phyloP scores from a whole-genome alignment of 2,329 filamentous ascomycete genomes.

The Zasmidium angulare region DNA sequence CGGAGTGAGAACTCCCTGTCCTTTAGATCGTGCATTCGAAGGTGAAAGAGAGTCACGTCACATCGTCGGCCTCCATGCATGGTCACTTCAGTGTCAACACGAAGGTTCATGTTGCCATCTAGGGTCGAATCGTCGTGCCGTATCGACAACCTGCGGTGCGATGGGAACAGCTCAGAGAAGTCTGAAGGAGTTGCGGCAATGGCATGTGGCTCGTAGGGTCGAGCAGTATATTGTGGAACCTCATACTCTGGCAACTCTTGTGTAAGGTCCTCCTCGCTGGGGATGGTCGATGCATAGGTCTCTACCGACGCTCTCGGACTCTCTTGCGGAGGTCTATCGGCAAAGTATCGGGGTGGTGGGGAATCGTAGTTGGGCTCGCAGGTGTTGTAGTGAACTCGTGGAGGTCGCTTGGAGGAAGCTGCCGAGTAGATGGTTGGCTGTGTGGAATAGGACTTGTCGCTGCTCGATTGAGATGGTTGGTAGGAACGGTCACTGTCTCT shows the following conservation, averaged over 20 bases:
- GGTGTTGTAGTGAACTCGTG: constrained; percentile 29
- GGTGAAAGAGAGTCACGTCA: constrained; percentile 80
- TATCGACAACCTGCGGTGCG: constrained; percentile 74
- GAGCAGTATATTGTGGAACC: constrained; percentile 61
- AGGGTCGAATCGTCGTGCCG: constrained; percentile 85
- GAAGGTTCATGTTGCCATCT: constrained; percentile 96
- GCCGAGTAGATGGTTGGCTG: constrained; percentile 28
- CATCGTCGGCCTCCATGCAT: constrained; percentile 54
- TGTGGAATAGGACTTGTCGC: constrained; percentile 31
- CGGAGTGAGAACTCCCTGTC: constrained; percentile 86
- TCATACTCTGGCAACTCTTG: constrained; percentile 53
- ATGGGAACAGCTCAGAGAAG: constrained; percentile 85
- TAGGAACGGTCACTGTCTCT: constrained; percentile 22
- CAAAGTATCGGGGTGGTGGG: constrained; percentile 22
- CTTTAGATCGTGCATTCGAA: constrained; percentile 89
- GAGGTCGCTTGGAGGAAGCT: constrained; percentile 23
- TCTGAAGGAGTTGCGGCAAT: constrained; percentile 75
- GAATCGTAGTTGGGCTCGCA: constrained; percentile 24
- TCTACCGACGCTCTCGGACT: constrained; percentile 65
- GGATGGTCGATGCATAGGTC: constrained; percentile 74
- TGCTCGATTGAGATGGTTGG: constrained; percentile 17
- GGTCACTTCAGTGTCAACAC: constrained; percentile 74
- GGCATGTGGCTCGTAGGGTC: constrained; percentile 52
- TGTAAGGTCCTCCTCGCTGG: constrained; percentile 59
- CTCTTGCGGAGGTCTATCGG: constrained; percentile 22